phyloP scores from a whole-genome alignment of 129 eudicot genomes.

The Pittosporum tobira region DNA sequence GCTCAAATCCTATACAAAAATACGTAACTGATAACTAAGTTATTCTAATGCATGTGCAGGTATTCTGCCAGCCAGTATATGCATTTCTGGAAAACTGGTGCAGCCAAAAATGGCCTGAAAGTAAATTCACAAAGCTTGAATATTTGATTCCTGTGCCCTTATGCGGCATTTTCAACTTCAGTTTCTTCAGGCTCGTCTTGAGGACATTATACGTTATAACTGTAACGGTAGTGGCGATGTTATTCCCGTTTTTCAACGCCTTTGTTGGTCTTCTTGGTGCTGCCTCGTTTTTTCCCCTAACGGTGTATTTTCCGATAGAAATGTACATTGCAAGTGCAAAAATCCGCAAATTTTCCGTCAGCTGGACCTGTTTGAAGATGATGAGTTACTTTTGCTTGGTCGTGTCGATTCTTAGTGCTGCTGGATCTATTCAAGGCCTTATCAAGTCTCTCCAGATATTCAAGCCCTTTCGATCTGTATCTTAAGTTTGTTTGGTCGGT shows the following conservation, averaged over 20 bases:
- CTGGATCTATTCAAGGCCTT: too few species aligned
- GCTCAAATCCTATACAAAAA: too few species aligned
- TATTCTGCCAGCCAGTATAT: slow-evolving; percentile 49
- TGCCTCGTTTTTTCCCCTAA: slow-evolving; percentile 57
- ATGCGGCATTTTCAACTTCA: slow-evolving; percentile 22
- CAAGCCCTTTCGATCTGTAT: too few species aligned
- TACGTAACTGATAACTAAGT: too few species aligned
- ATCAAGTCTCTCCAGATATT: slow-evolving; percentile 26
- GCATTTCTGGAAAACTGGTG: slow-evolving; percentile 41
- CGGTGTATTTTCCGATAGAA: slow-evolving; percentile 68
- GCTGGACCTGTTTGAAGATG: slow-evolving; percentile 45
- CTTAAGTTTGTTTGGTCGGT: too few species aligned
- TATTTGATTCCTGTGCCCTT: slow-evolving; percentile 8
- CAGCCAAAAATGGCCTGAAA: slow-evolving; percentile 45
- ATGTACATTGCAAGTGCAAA: slow-evolving; percentile 50
- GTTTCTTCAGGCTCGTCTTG: slow-evolving; percentile 46
- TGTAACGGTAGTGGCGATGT: slow-evolving; percentile 43
- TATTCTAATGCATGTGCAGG: too few species aligned
- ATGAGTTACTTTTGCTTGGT: slow-evolving; percentile 37
- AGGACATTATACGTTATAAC: slow-evolving; percentile 48
- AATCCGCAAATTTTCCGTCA: slow-evolving; percentile 34
- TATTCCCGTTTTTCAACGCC: slow-evolving; percentile 68
- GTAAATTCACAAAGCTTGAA: slow-evolving; percentile 28
- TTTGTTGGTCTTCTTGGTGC: slow-evolving; percentile 72
- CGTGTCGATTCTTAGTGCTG: slow-evolving; percentile 50